Evolutionary conservation across 805 yeast species (phyloP), one percentile per base, ranked within the genome.

Genomic region (Hanseniaspora lindneri): DNA sequence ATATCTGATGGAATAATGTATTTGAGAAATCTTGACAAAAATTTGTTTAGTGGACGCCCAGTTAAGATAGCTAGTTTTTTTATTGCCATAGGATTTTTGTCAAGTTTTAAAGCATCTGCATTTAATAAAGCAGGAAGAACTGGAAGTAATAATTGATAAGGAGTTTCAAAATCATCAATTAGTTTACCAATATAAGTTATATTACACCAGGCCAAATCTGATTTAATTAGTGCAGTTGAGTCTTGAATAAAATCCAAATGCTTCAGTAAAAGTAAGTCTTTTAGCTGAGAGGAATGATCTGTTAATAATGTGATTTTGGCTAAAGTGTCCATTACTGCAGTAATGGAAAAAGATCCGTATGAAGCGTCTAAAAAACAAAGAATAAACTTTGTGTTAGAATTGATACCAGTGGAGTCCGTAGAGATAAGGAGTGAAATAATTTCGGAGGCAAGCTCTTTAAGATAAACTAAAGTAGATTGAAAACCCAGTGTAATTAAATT

Each of bases 131-230:
- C 73, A 2, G 89, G 87, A 56, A 92, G 71, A 52, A 76, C 83
- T 0, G 95, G 95, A 7, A 83, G 76, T 19, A 86, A 66, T 13
- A 89, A 63, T 59, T 82, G 84, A 75, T 89, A 87, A 0, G 94
- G 80, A 0, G 95, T 76, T 30, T 74, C 65, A 1, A 68, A 63
- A 54, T 75, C 74, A 1, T 75, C 67, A 16, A 24, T 42, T 2
- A 46, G 39, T 16, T 65, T 56, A 0, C 96, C 80, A 11, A 83
- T 70, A 29, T 71, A 64, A 20, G 75, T 65, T 3, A 89, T 64
- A 49, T 79, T 44, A 7, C 42, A 28, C 49, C 49, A 44, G 9
- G 49, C 49, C 11, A 44, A 13, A 25, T 52, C 40, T 11, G 52
- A 39, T 10, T 49, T 43, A 34, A 39, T 46, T 13, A 29, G 16